Base-by-base conservation (phyloP, 2,329 filamentous ascomycete genomes). In the Exophiala phaeomuriformis region DNA sequence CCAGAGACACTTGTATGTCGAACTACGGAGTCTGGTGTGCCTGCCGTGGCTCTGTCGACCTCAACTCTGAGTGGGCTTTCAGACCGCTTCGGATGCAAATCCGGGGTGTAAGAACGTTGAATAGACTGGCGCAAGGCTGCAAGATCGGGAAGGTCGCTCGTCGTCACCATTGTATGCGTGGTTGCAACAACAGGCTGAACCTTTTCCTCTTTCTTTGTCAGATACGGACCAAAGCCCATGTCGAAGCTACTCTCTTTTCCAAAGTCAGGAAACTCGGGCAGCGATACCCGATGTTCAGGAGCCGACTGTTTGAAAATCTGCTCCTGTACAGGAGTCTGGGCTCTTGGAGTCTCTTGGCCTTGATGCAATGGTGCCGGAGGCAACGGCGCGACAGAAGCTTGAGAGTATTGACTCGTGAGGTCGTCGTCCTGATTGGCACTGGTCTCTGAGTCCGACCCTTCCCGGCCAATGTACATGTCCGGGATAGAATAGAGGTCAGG, bases 1-100 rank as follows among this genome's bases (percentile, higher is more conserved):
- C n/a, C 35, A 10, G 41, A 10, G 30, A 75, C 71, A 45, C 88
- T 69, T 1, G 83, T 82, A 64, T 90, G 87, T 57, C 88, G 86
- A 59, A 96, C 91, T 27, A 97, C 90, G 4, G 91, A 97, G 47
- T 90, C 87, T 9, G 91, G 90, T 5, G 89, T 94, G 33, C 82
- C 80, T 6, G 82, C 82, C 58, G 85, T 83, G 2, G 66, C 64
- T 12, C 52, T 51, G 9, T 57, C 51, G 3, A 60, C 47, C 12
- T 49, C 57, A 33, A 35, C 67, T 62, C 46, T 63, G 62, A 41
- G 70, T 52, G 57, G 69, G 67, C 55, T 62, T 12, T 52, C 57
- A 30, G 59, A 60, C 42, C 61, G 60, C 35, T 52, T 64, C 9
- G 45, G 37, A 37, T 61, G 56, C 9, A 51, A 29, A 9, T 62